Percentiles rank a stretch among this genome's conserved stretches.
Conservation (phyloP, 2,329 filamentous ascomycete genomes). For the Hortaea werneckii region DNA sequence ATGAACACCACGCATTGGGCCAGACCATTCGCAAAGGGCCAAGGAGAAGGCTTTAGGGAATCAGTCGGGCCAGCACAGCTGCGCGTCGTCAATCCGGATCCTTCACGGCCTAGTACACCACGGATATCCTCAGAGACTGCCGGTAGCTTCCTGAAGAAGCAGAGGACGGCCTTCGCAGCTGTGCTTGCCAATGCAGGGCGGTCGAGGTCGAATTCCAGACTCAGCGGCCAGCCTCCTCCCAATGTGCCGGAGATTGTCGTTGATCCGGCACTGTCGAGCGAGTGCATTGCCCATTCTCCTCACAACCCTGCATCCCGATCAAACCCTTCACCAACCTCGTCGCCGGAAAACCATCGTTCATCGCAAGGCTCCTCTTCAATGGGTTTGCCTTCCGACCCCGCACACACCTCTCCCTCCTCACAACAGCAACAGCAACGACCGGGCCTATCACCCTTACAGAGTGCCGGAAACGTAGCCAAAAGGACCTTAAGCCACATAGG, state of each 20-base stretch:
- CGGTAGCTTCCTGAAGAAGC: slow-evolving; percentile 13
- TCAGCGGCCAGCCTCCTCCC: slow-evolving; percentile 4
- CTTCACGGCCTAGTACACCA: slow-evolving; percentile 15
- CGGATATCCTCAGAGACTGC: slow-evolving; percentile 9
- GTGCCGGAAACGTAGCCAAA: slow-evolving; percentile 7
- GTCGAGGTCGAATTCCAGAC: slow-evolving; percentile 7
- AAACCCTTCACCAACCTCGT: slow-evolving; percentile 14
- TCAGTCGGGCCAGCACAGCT: slow-evolving; percentile 18
- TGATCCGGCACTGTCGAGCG: slow-evolving; percentile 15
- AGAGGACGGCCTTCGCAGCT: slow-evolving; percentile 11
- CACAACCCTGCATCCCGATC: slow-evolving; percentile 15
- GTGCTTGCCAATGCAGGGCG: slow-evolving; percentile 7
- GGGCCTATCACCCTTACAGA: slow-evolving; percentile 8
- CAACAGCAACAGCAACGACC: slow-evolving; percentile 7
- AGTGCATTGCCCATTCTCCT: slow-evolving; percentile 10
- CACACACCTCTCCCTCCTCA: slow-evolving; percentile 4
- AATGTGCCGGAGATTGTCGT: slow-evolving; percentile 9
- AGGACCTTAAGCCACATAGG: slow-evolving; percentile 10
- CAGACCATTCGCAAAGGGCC: slow-evolving; percentile 22
- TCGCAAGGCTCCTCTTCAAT: slow-evolving; percentile 16
- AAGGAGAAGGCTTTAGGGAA: slow-evolving; percentile 23
- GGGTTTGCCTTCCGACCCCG: too few relatives aligned
- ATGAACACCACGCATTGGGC: slow-evolving; percentile 25
- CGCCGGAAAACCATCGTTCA: slow-evolving; percentile 12
- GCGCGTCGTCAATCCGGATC: slow-evolving; percentile 25